Evolutionary conservation across 2,329 filamentous ascomycete genomes (phyloP), one percentile per base, ranked within the genome.

Genomic region (Massarina eburnea): DNA sequence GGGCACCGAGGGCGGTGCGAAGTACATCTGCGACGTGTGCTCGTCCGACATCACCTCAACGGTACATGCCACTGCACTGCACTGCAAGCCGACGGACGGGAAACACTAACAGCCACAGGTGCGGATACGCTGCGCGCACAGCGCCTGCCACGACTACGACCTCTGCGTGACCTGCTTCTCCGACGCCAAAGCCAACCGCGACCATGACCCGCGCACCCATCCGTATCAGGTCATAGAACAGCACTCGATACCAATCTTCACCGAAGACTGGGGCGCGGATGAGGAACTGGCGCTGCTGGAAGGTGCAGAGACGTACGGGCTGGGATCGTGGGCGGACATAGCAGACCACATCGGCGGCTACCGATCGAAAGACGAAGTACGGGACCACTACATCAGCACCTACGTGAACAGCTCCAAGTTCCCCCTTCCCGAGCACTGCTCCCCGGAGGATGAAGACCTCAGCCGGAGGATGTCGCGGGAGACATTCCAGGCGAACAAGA

Each of bases 321-420:
- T 99, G 39, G 94, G 94, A 3, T 97, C 92, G 18, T 99, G 94
- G 92, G 90, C 91, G 30, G 94, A 99, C 64, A 95, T 99, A 52
- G 91, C 94, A 29, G 92, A 99, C 70, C 94, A 99, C 69, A 97
- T 99, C 60, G 94, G 94, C 41, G 94, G 94, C 9, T 97, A 91
- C 65, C 84, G 94, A 46, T 85, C 86, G 55, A 97, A 96, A 68
- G 92, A 97, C 58, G 94, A 99, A 72, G 94, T 97, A 26, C 85
- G 90, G 52, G 89, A 96, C 55, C 94, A 99, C 70, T 99, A 99
- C 70, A 82, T 94, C 55, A 78, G 86, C 50, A 92, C 88, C 14
- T 99, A 95, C 59, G 80, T 99, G 54, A 79, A 95, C 45, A 95
- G 90, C 41, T 76, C 84, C 1, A 81, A 80, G 15, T 99, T 99